Conservation (phyloP, 164 flowering plant genomes). For the Piper betle region DNA sequence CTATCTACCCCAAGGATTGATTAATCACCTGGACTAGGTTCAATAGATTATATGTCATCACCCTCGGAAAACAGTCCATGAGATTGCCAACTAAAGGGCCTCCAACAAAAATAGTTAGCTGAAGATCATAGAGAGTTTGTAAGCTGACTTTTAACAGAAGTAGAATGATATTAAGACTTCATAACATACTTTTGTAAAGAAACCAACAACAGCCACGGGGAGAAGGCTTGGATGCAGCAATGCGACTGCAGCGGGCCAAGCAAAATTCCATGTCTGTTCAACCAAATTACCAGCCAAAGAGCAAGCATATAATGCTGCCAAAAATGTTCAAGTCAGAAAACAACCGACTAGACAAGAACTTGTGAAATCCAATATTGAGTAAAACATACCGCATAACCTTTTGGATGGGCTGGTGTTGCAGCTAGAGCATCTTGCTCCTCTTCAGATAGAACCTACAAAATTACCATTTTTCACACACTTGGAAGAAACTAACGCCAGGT, state of each 20-base stretch:
- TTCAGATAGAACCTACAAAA: conserved; percentile 61
- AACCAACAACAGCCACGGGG: conserved; percentile 90
- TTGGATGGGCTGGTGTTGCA: conserved; percentile 96
- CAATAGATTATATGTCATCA: conserved; percentile 65
- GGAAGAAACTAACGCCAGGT: neutral
- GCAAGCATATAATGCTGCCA: conserved; percentile 77
- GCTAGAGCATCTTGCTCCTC: conserved; percentile 77
- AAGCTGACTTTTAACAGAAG: neutral
- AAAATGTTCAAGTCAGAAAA: too few relatives aligned
- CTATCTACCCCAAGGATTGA: neutral
- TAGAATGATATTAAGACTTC: neutral
- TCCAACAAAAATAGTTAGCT: conserved; percentile 71
- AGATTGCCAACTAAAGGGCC: conserved; percentile 84
- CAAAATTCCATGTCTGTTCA: conserved; percentile 96
- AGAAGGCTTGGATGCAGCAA: conserved; percentile 89
- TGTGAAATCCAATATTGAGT: neutral
- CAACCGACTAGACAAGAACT: neutral
- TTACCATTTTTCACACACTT: conserved; percentile 1
- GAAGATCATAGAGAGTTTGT: conserved; percentile 10
- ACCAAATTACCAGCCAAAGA: conserved; percentile 77
- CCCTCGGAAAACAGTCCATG: conserved; percentile 84
- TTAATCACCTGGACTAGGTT: conserved; percentile 61
- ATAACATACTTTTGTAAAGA: conserved; percentile 57
- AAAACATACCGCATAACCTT: conserved; percentile 61
- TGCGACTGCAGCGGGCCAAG: conserved; percentile 98